phyloP scores from a whole-genome alignment of 257 asterid genomes.

The Primulina eburnea region DNA sequence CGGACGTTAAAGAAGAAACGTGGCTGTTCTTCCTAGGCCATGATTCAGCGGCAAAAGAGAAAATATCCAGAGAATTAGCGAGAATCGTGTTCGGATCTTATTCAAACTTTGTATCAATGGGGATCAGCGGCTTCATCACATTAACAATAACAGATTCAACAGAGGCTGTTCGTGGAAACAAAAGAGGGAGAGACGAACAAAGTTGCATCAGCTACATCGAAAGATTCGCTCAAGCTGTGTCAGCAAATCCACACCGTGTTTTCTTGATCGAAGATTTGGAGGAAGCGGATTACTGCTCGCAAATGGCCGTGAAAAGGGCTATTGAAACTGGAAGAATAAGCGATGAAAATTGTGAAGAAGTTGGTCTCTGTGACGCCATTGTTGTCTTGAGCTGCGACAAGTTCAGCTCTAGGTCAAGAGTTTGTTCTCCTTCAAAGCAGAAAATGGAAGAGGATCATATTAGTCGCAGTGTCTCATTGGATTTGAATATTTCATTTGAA shows the following conservation, averaged over 20 bases:
- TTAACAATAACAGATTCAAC: conserved; percentile 27
- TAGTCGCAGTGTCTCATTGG: conserved; percentile 39
- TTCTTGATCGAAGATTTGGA: conserved; percentile 66
- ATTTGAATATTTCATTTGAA: conserved; percentile 53
- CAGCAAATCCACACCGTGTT: conserved; percentile 57
- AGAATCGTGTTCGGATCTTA: conserved; percentile 66
- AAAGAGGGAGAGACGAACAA: conserved; percentile 61
- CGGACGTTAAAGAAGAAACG: conserved; percentile 50
- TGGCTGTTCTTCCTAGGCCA: conserved; percentile 72
- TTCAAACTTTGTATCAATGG: conserved; percentile 39
- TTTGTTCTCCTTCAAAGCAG: conserved; percentile 41
- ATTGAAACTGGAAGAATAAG: conserved; percentile 55
- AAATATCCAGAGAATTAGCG: conserved; percentile 62
- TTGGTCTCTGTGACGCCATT: conserved; percentile 64
- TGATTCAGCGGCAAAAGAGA: conserved; percentile 56
- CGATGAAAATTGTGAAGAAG: conserved; percentile 43
- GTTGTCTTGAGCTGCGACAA: conserved; percentile 54
- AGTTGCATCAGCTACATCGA: conserved; percentile 38
- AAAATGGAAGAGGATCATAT: conserved; percentile 21
- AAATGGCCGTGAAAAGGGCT: conserved; percentile 43
- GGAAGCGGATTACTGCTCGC: conserved; percentile 42
- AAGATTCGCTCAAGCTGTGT: conserved; percentile 42
- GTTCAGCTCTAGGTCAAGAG: conserved; percentile 43
- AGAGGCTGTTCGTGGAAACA: conserved; percentile 34
- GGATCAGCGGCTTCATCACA: conserved; percentile 41